Evolutionary conservation across 768 basidiomycete species (phyloP).

Genomic region (Solioccasus polychromus): DNA sequence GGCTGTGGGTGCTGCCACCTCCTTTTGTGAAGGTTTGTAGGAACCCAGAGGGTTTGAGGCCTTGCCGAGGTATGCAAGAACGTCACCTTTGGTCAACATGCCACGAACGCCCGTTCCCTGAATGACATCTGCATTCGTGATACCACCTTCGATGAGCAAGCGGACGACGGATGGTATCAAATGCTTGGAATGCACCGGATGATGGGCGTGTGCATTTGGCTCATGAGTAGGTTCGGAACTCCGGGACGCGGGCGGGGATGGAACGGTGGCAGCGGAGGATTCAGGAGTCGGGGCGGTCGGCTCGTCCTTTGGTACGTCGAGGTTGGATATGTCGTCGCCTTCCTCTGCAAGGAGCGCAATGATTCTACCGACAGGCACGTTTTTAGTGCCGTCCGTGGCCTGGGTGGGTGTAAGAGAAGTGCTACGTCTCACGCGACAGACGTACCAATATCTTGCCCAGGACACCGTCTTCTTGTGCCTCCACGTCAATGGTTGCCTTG

Average conservation of each 20-base stretch:
- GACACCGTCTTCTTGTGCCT: constrained; percentile 95
- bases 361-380: constrained; percentile 79
- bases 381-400: constrained; percentile 77
- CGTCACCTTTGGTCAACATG: constrained; percentile 96
- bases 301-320: constrained; percentile 57
- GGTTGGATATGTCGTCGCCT: constrained; percentile 90
- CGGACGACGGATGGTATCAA: constrained; percentile 91
- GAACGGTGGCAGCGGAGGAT: constrained; percentile 21
- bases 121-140: constrained; percentile 62
- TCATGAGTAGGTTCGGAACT: constrained; percentile 22
- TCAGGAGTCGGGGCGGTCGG: constrained; percentile 19
- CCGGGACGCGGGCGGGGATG: constrained; percentile 16
- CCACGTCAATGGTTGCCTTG: constrained; percentile 97
- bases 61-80: constrained; percentile 81
- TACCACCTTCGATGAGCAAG: constrained; percentile 55
- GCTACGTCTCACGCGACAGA: constrained; percentile 4
- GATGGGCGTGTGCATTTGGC: constrained; percentile 34
- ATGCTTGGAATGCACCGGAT: constrained; percentile 56
- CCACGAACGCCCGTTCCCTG: constrained; percentile 89
- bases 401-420: constrained; percentile 27
- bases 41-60: constrained; percentile 77
- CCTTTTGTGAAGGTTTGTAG: constrained; percentile 47
- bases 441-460: constrained; percentile 90
- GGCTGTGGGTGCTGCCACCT: constrained; percentile 23
- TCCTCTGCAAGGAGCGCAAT: constrained; percentile 95